Evolutionary conservation across 1,284 basidiomycete species (phyloP), one percentile per base, ranked within the genome.

Genomic region (Tilletia caries): DNA sequence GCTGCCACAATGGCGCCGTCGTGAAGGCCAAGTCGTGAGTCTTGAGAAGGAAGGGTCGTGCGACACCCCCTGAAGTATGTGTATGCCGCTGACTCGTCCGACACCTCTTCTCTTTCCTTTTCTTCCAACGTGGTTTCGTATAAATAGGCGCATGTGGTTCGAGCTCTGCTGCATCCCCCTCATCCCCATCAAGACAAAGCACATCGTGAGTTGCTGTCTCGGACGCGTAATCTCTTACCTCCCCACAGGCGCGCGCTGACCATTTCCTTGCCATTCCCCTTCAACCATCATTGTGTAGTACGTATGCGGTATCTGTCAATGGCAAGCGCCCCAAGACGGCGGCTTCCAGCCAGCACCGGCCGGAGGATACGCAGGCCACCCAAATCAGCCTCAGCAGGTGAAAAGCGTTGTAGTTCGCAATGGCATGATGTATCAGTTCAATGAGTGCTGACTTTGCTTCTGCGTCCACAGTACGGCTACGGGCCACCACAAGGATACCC

Each of bases 101-200:
- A 54, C 44, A 66, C 50, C 27, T 34, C 37, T 13, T 66, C 58
- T 12, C 15, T 13, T 33, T 15, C 8, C 58, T 1, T 32, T n/a
- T n/a, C n/a, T n/a, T n/a, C n/a, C n/a, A n/a, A n/a, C n/a, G n/a
- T n/a, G n/a, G n/a, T n/a, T n/a, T n/a, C n/a, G n/a, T n/a, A n/a
- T n/a, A n/a, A 12, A 33, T 15, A 62, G 58, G n/a, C 71, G 76
- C 10, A 78, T 70, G 6, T 79, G 80, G 79, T 82, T 82, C 64
- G 80, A 81, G 68, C 70, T 82, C 23, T 82, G 81, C 71, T 82
- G 79, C 76, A 73, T 82, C 33, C 81, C 81, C 3, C 60, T 82
- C 41, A 68, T 76, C 69, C 79, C 79, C 8, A 73, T 80, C 67
- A 75, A 74, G 64, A 54, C 67, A 5, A 73, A 72, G 50, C 78